phyloP scores from a whole-genome alignment of 371 early-diverging fungal genomes.

The Rhizopus microsporus region DNA sequence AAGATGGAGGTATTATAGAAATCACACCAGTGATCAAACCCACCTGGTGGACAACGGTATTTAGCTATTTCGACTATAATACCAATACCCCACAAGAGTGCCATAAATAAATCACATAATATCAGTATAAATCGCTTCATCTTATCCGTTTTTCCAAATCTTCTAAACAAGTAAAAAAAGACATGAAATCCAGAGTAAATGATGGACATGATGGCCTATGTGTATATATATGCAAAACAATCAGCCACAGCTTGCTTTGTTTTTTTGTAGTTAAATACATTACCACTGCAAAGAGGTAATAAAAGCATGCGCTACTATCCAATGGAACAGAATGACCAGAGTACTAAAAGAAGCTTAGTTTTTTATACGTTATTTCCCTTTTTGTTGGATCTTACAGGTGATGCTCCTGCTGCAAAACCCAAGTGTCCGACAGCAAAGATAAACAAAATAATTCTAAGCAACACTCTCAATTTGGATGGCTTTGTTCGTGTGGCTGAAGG shows the following conservation, averaged over 20 bases:
- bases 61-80: conserved; percentile 57
- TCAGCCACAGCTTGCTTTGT: background rate
- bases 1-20: conserved; percentile 63
- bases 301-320: conserved; percentile 38
- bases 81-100: conserved; percentile 57
- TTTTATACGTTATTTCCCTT: background rate
- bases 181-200: conserved; percentile 51
- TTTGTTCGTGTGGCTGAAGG: background rate
- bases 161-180: conserved; percentile 45
- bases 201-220: conserved; percentile 50
- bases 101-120: conserved; percentile 51
- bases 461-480: conserved; percentile 35
- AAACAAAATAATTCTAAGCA: conserved; percentile 42
- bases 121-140: conserved; percentile 53
- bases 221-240: background rate
- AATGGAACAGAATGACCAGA: conserved; percentile 41
- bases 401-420: conserved; percentile 55
- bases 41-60: conserved; percentile 51
- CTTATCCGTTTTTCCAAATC: conserved; percentile 42
- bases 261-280: conserved; percentile 11
- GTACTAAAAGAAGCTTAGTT: conserved; percentile 20
- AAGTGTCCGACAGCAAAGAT: conserved; percentile 43
- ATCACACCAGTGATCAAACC: conserved; percentile 52
- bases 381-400: conserved; percentile 36
- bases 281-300: conserved; percentile 36